These are phyloP conservation scores for Marvania coccoides DNA, from an alignment of 139 green algal genomes.

Conservation along the genomic window DNA sequence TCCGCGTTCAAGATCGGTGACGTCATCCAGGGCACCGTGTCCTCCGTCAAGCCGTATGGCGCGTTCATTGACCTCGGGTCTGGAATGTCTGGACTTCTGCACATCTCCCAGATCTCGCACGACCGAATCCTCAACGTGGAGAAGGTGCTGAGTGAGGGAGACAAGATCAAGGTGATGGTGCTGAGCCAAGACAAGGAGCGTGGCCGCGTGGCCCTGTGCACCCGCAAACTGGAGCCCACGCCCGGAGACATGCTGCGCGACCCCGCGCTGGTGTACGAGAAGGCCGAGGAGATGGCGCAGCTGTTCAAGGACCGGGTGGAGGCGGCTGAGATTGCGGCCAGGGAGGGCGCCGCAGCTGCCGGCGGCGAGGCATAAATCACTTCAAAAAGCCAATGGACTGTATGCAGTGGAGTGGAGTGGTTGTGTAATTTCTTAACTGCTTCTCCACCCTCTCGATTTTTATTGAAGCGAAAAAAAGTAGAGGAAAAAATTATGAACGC, in stretches of 20 bases:
- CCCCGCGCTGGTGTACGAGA: slow-evolving; percentile 87
- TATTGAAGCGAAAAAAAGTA: no score
- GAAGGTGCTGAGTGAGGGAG: slow-evolving; percentile 75
- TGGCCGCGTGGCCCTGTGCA: slow-evolving; percentile 84
- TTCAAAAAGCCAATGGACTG: no score
- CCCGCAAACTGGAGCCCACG: slow-evolving; percentile 95
- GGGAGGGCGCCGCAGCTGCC: not conserved
- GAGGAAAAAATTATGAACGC: no score
- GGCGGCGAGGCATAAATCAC: not conserved
- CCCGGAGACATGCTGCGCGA: slow-evolving; percentile 93
- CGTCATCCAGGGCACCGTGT: slow-evolving; percentile 86
- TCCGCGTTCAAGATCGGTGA: slow-evolving; percentile 64
- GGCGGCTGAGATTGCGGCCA: slow-evolving; percentile 12
- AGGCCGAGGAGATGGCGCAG: slow-evolving; percentile 91
- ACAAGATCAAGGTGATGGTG: slow-evolving; percentile 98
- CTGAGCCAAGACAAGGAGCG: slow-evolving; percentile 83
- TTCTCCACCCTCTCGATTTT: no score
- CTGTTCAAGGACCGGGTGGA: slow-evolving; percentile 47
- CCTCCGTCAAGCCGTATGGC: slow-evolving; percentile 89
- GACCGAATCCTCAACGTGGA: slow-evolving; percentile 87
- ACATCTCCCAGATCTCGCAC: slow-evolving; percentile 95
- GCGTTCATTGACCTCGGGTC: slow-evolving; percentile 92
- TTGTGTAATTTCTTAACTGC: no score
- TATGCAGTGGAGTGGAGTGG: no score
- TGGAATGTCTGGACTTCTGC: slow-evolving; percentile 86